Percentiles rank a stretch among this genome's conserved stretches.
These are phyloP conservation scores for Pythium plurisporium DNA, from an alignment of 352 stramenopile species.

Conservation along the genomic window DNA sequence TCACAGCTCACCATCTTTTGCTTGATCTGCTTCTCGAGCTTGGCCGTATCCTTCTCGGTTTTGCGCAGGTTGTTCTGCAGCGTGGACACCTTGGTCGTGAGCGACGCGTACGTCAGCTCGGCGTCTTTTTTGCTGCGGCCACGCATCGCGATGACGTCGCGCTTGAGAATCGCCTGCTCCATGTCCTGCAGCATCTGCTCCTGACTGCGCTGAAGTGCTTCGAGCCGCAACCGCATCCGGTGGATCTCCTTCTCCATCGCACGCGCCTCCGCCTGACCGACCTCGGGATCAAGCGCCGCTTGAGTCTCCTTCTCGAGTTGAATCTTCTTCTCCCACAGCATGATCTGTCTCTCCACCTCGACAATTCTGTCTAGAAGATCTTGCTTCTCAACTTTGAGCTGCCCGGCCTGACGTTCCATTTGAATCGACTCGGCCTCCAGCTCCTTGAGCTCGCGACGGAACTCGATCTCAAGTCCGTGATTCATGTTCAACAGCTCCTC, in stretches of 20 bases:
- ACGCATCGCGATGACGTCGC: conserved; percentile 89
- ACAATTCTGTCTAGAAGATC: conserved; percentile 88
- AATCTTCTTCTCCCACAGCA: conserved; percentile 97
- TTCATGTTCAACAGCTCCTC: conserved; percentile 86
- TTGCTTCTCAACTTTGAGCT: conserved; percentile 81
- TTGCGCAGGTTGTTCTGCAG: conserved; percentile 71
- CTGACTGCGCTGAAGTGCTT: conserved; percentile 87
- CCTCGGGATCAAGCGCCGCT: conserved; percentile 88
- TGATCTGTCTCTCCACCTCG: conserved; percentile 90
- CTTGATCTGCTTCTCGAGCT: conserved; percentile 67
- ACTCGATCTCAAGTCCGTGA: conserved; percentile 87
- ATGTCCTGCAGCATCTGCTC: conserved; percentile 93
- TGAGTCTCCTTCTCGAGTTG: conserved; percentile 95
- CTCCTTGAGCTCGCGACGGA: conserved; percentile 88
- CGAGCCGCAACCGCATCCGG: conserved; percentile 91
- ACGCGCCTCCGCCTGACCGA: conserved; percentile 87
- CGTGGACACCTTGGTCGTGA: conserved; percentile 83
- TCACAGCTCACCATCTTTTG: conserved; percentile 51
- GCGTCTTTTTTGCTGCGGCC: conserved; percentile 77
- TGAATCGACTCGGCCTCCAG: conserved; percentile 75
- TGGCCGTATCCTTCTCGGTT: conserved; percentile 53
- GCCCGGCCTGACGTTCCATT: conserved; percentile 68
- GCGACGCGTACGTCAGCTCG: conserved; percentile 76
- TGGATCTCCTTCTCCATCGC: conserved; percentile 96
- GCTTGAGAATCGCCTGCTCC: conserved; percentile 92